Base-by-base conservation (phyloP, 73 alveolate species). In the Paramecium tetraurelia region DNA sequence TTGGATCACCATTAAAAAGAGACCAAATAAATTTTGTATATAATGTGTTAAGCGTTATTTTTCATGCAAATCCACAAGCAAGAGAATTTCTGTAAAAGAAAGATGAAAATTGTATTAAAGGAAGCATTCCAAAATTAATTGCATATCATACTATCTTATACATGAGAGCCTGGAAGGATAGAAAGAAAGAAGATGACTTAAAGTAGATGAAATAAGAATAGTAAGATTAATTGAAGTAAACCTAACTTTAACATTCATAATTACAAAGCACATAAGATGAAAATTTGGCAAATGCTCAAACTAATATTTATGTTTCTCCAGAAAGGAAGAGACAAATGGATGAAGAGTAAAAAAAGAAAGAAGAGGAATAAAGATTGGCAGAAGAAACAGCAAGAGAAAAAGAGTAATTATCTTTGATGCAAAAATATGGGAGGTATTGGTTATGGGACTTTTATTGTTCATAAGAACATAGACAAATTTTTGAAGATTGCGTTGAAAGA, bases 351-450 rank as follows among this genome's bases (percentile, higher is more conserved):
- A 63, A 59, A 21, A 35, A 36, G 21, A 46, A 53, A 71, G 94
- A 87, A 40, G 93, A 89, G 29, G 77, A 71, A 43, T 31, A 46
- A 36, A 8, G 27, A 7, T 63, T 53, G 41, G 84, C 84, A 8
- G 76, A 89, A 89, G 86, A 89, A 14, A 44, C 57, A 31, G 94
- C 50, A 43, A 68, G 76, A 59, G 40, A 44, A 58, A 40, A 69
- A 20, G 92, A 40, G 14, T 33, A 89, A 89, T 63, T 27, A 63
- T 31, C 84, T 43, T 77, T 59, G 58, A 89, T 71, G 89, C 53
- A 71, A 71, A 69, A 70, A 46, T 89, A 89, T 46, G 94, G 94
- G 1, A 89, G 94, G 29, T 89, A 89, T 89, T 89, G 94, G 94
- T 44, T 46, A 36, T 89, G 86, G 87, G 94, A 89, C 8, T 46